These are phyloP conservation scores for Paramecium sexaurelia DNA, from an alignment of 73 alveolate species.

Conservation along the genomic window DNA sequence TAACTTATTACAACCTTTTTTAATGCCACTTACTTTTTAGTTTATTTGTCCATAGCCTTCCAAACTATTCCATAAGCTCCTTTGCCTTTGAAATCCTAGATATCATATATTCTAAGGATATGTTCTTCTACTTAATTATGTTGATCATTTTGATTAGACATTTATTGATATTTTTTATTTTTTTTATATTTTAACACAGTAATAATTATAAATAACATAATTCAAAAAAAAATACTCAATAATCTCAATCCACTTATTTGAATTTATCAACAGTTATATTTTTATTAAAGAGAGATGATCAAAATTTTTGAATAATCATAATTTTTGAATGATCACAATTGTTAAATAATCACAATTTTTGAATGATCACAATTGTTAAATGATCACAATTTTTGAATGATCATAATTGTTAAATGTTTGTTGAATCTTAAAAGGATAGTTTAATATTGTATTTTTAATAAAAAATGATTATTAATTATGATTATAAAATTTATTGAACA, in stretches of 20 bases:
- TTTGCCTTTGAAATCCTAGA: conserved; percentile 62
- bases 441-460: too few species aligned
- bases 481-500: too few species aligned
- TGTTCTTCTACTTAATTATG: conserved; percentile 10
- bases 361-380: too few species aligned
- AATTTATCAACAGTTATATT: neutral
- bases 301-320: too few species aligned
- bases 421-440: too few species aligned
- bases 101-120: conserved; percentile 18
- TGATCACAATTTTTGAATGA: too few species aligned
- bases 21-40: conserved; percentile 72
- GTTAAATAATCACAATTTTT: too few species aligned
- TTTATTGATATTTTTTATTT: conserved; percentile 41
- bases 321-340: too few species aligned
- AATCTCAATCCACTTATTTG: neutral
- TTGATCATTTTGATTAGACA: conserved; percentile 11
- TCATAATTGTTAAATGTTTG: too few species aligned
- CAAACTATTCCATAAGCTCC: conserved; percentile 80
- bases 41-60: conserved; percentile 74
- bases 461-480: neutral
- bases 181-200: neutral
- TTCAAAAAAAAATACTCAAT: neutral
- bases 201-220: neutral
- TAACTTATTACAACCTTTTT: conserved; percentile 45
- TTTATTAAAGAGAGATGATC: too few species aligned